phyloP scores from a whole-genome alignment of 2,329 filamentous ascomycete genomes.

The Diaporthe citri region DNA sequence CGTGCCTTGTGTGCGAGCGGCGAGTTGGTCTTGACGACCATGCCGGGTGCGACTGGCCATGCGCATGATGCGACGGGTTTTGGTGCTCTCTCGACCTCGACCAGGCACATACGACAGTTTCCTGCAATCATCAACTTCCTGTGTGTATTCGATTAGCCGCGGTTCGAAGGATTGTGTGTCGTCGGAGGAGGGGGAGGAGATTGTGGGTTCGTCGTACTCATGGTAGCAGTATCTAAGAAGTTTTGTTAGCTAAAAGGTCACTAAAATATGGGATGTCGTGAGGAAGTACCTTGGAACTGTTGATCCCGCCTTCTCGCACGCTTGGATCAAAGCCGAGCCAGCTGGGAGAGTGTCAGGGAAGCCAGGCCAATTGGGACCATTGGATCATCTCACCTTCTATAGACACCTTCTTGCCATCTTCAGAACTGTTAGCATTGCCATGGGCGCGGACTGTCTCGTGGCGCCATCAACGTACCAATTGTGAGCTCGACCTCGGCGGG shows the following conservation, averaged over 20 bases:
- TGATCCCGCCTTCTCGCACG: conserved; percentile 96
- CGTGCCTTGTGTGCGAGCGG: conserved; percentile 96
- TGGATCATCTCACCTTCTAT: conserved; percentile 81
- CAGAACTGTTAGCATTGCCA: conserved; percentile 48
- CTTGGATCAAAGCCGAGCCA: conserved; percentile 97
- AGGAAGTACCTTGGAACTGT: conserved; percentile 82
- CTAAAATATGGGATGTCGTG: background rate
- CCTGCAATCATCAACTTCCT: conserved; percentile 99
- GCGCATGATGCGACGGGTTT: conserved; percentile 99
- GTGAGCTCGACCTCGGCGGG: conserved; percentile 96
- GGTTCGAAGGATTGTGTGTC: conserved; percentile 42
- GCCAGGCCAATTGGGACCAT: conserved; percentile 37
- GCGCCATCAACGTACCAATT: conserved; percentile 74
- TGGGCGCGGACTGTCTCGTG: conserved; percentile 34
- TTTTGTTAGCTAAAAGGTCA: conserved; percentile 34
- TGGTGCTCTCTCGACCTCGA: conserved; percentile 95
- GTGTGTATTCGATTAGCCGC: conserved; percentile 56
- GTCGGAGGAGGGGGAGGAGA: conserved; percentile 44
- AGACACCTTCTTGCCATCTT: conserved; percentile 98
- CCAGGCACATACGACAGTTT: conserved; percentile 99
- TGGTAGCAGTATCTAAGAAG: conserved; percentile 93
- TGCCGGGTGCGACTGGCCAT: conserved; percentile 98
- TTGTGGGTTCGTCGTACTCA: conserved; percentile 74
- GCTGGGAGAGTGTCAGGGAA: conserved; percentile 65
- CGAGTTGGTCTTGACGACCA: conserved; percentile 99